Base-by-base conservation (phyloP, 2,329 filamentous ascomycete genomes). In the Karstenula rhodostoma region DNA sequence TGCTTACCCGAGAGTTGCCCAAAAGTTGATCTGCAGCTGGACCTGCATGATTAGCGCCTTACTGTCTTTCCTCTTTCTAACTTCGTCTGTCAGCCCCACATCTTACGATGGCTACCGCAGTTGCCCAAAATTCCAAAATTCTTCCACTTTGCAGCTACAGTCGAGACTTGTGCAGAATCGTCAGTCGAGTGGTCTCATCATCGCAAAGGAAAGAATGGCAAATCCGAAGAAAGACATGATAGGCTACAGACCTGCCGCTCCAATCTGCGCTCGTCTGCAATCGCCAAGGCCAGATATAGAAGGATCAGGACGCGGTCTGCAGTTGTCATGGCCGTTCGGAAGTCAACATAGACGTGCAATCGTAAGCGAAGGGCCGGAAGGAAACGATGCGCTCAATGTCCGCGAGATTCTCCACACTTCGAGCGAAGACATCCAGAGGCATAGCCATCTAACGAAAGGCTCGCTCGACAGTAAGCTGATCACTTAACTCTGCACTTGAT, bases 1-100 rank as follows among this genome's bases (percentile, higher is more conserved):
- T 10, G 48, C 48, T 51, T 51, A 51, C 48, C 10, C 17, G 48
- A 51, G 17, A 51, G 48, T 51, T 51, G 48, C 48, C 32, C 29
- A 23, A 23, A 51, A 51, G 3, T 2, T 15, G 27, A 22, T 23
- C 48, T 37, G 19, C 32, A 37, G 48, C 48, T 3, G 13, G 15
- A 25, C 29, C 48, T 51, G 48, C 48, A 51, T 51, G 29, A 35
- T 25, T 37, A 51, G 48, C 48, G 32, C 29, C 48, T 22, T 37
- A 29, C 29, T 29, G 32, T 5, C 48, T 37, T 35, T 23, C 29
- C 48, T 51, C 13, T 23, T 37, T 37, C 2, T 9, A 23, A 29
- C 25, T 51, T 35, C 27, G 44, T 22, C 4, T 47, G n/a, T 37
- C 32, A 19, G 3, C 29, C 12, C 13, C 19, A 13, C 17, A 9